Percentiles rank a stretch among this genome's conserved stretches.
phyloP scores from a whole-genome alignment of 2,329 filamentous ascomycete species.

The Lachnellula willkommii region DNA sequence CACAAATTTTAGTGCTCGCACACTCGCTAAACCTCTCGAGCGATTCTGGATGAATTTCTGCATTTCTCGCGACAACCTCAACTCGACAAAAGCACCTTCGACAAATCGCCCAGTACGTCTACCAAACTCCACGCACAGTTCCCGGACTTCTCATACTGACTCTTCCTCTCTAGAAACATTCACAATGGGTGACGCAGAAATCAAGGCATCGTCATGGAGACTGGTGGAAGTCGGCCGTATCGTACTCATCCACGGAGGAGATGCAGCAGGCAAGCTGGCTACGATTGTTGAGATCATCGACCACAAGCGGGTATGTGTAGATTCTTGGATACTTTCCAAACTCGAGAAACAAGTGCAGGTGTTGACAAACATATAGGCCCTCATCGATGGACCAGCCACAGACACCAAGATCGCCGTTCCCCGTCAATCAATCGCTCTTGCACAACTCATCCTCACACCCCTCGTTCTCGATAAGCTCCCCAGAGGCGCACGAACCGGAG shows the following conservation, averaged over 20 bases:
- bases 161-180: constrained; percentile 43
- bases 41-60: constrained; percentile 14
- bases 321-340: constrained; percentile 5
- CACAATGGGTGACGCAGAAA: constrained; percentile 78
- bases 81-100: constrained; percentile 26
- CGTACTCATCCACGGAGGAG: constrained; percentile 77
- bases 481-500: constrained; percentile 74
- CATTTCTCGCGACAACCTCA: constrained; percentile 14
- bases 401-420: constrained; percentile 74
- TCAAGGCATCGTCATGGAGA: constrained; percentile 83
- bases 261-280: constrained; percentile 82
- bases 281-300: constrained; percentile 99
- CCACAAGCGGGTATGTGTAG: constrained; percentile 96
- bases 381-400: constrained; percentile 89
- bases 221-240: constrained; percentile 98
- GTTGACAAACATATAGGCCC: constrained; percentile 57
- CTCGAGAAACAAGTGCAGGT: constrained; percentile 14
- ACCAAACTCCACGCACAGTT: constrained; percentile 14
- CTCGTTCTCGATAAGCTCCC: constrained; percentile 83
- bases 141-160: constrained; percentile 24
- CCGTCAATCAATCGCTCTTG: constrained; percentile 80
- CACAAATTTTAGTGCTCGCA: constrained; percentile 14
- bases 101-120: constrained; percentile 30
- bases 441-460: constrained; percentile 80
- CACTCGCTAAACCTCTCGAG: constrained; percentile 13